These are phyloP conservation scores for Pseudogymnoascus sp. DNA, from an alignment of 2,329 filamentous ascomycete species.

Conservation along the genomic window DNA sequence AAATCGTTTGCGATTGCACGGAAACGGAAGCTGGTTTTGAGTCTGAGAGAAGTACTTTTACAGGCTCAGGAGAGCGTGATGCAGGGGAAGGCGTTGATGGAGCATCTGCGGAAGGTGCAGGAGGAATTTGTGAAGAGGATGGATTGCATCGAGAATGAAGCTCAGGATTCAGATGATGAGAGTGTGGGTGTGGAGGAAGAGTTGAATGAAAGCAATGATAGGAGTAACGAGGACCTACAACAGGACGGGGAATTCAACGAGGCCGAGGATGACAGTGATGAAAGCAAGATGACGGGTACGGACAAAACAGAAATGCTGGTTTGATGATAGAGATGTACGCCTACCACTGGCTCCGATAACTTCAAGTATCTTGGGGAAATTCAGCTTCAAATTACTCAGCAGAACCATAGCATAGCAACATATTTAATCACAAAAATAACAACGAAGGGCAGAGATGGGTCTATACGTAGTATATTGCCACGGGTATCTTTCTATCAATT, in stretches of 20 bases:
- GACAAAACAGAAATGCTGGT: background rate
- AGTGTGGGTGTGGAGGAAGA: background rate
- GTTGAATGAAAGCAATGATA: background rate
- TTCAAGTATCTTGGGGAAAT: background rate
- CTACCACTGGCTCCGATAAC: background rate
- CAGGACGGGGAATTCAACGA: background rate
- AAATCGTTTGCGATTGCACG: slow-evolving; percentile 48
- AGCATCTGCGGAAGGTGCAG: slow-evolving; percentile 60
- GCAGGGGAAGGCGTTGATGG: slow-evolving; percentile 51
- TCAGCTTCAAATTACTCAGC: background rate
- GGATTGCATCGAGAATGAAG: slow-evolving; percentile 46
- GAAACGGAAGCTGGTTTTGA: slow-evolving; percentile 65
- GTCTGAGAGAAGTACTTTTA: slow-evolving; percentile 60
- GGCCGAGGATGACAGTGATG: background rate
- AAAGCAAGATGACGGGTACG: background rate
- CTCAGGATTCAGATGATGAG: background rate
- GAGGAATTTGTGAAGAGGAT: slow-evolving; percentile 66
- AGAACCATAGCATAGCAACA: background rate
- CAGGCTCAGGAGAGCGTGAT: slow-evolving; percentile 59
- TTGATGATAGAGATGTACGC: background rate
- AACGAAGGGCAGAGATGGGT: background rate
- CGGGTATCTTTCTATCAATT: slow-evolving; percentile 4
- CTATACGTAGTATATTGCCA: slow-evolving; percentile 4
- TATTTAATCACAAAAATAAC: background rate
- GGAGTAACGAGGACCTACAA: background rate